Conservation (phyloP, 306 rosid species). For the barrel medic (Medicago truncatula) region DNA sequence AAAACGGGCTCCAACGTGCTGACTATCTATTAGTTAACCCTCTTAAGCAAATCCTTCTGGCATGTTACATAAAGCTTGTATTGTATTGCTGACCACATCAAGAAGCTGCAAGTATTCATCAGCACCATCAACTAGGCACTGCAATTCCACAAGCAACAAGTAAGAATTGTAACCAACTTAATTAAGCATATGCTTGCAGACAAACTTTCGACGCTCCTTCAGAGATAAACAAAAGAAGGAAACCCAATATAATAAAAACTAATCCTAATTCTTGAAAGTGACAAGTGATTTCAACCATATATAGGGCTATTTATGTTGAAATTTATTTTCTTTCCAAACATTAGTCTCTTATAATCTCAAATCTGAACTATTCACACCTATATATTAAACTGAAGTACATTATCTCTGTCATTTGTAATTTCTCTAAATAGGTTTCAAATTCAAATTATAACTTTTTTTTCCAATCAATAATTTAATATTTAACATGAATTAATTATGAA, state of each 20-base stretch:
- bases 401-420: not conserved
- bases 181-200: not conserved
- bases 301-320: not conserved
- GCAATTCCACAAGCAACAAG: constrained; percentile 48
- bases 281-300: not conserved
- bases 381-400: not conserved
- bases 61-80: constrained; percentile 72
- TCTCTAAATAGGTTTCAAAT: not conserved
- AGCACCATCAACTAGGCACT: constrained; percentile 88
- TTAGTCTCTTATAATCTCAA: constrained; percentile 17
- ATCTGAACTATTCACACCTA: not conserved
- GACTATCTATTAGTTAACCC: constrained; percentile 33
- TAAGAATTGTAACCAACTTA: constrained; percentile 30
- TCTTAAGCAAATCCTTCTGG: constrained; percentile 60
- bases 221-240: not conserved
- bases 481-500: not conserved
- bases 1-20: constrained; percentile 1
- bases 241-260: not conserved
- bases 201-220: constrained; percentile 15
- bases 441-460: not conserved
- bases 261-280: not conserved
- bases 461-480: not conserved
- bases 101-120: constrained; percentile 95
- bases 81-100: constrained; percentile 71
- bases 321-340: constrained; percentile 4